Percentiles rank a stretch among this genome's conserved stretches.
Evolutionary conservation across 106 monocot species (phyloP).

Genomic region (Allium fistulosum): DNA sequence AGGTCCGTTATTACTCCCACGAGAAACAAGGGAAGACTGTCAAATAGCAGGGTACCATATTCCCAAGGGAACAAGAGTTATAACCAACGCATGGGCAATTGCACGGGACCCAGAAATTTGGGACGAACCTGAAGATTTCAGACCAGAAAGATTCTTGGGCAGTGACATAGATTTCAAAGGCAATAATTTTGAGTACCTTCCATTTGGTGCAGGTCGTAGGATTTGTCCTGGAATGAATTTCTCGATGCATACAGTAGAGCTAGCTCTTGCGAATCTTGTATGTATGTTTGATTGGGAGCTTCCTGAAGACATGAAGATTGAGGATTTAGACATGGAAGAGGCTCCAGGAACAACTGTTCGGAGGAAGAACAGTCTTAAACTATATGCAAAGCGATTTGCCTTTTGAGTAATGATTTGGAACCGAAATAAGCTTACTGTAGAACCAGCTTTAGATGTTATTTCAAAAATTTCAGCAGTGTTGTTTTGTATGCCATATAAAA

Average conservation of each 20-base stretch:
- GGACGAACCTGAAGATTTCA: too few species aligned
- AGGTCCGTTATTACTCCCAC: constrained; percentile 14
- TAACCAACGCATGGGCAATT: too few species aligned
- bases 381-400: too few species aligned
- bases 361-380: not conserved
- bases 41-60: constrained; percentile 13
- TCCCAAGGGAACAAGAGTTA: not conserved
- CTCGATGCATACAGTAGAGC: not conserved
- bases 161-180: too few species aligned
- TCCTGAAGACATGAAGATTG: not conserved
- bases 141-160: too few species aligned
- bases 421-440: too few species aligned
- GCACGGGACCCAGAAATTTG: too few species aligned
- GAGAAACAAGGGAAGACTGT: constrained; percentile 13
- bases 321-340: constrained; percentile 3
- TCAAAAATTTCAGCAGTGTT: too few species aligned
- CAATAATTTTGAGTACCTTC: not conserved
- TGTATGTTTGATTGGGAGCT: constrained; percentile 3
- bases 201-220: constrained; percentile 7
- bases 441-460: too few species aligned
- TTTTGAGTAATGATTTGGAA: too few species aligned
- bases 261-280: constrained; percentile 4
- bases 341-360: not conserved
- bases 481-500: too few species aligned
- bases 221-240: constrained; percentile 10